phyloP scores from a whole-genome alignment of 306 rosid species.

The Biancaea sappan region DNA sequence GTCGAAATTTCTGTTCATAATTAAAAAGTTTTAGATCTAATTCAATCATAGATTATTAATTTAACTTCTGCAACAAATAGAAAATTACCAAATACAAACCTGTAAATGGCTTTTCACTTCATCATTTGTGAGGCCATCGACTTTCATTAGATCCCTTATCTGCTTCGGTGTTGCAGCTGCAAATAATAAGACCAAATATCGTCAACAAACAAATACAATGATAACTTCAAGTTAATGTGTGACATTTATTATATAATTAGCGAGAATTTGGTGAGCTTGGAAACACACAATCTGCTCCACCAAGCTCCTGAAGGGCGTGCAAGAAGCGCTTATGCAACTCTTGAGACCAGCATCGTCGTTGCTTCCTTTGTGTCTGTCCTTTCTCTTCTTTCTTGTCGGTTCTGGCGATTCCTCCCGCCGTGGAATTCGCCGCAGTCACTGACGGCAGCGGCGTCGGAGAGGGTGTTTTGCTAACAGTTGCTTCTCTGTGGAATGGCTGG shows the following conservation, averaged over 20 bases:
- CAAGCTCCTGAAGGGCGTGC: conserved; percentile 87
- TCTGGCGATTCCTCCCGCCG: conserved; percentile 33
- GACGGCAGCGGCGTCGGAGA: conserved; percentile 27
- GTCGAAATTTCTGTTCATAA: conserved; percentile 71
- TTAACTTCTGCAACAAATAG: not conserved
- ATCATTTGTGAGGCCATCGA: conserved; percentile 94
- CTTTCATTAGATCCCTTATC: conserved; percentile 87
- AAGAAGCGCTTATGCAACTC: conserved; percentile 84
- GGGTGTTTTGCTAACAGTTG: conserved; percentile 41
- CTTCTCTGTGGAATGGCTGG: conserved; percentile 81
- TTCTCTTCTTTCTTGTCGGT: conserved; percentile 56
- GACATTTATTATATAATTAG: too few species aligned
- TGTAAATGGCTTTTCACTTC: conserved; percentile 99
- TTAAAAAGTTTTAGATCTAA: not conserved
- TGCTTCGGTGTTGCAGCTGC: conserved; percentile 97
- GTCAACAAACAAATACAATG: conserved; percentile 5
- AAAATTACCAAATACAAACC: conserved; percentile 47
- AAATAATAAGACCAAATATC: conserved; percentile 1
- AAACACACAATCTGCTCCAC: conserved; percentile 79
- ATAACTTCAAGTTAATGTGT: not conserved
- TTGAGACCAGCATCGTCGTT: conserved; percentile 89
- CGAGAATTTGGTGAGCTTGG: conserved; percentile 13
- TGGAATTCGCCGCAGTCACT: conserved; percentile 39
- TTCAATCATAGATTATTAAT: not conserved
- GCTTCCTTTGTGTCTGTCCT: conserved; percentile 59